Conservation (phyloP, 345 rosid species). For the Ricinus communis region DNA sequence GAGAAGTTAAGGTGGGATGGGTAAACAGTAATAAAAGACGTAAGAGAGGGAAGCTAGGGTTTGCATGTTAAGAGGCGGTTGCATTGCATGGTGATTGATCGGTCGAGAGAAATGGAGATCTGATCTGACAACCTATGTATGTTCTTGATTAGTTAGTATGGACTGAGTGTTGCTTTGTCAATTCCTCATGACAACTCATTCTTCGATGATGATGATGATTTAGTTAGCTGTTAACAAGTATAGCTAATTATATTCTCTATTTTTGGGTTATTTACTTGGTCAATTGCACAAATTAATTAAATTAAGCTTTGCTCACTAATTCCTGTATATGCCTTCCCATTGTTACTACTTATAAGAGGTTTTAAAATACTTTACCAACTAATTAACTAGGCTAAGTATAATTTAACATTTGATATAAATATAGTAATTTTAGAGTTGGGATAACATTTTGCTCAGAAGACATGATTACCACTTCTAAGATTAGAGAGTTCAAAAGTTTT, state of each 20-base stretch:
- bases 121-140: not conserved
- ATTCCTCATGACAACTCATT: slow-evolving; percentile 3
- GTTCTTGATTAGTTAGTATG: not conserved
- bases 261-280: not conserved
- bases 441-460: too few species aligned
- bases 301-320: too few species aligned
- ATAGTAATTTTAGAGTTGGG: too few species aligned
- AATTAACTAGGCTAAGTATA: too few species aligned
- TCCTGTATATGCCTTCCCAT: too few species aligned
- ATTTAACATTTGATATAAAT: too few species aligned
- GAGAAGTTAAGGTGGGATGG: slow-evolving; percentile 1
- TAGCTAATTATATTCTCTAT: too few species aligned
- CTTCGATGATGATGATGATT: not conserved
- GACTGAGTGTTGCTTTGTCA: not conserved
- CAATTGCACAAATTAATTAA: not conserved
- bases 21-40: not conserved
- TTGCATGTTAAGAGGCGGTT: slow-evolving; percentile 11
- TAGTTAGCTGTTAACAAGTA: too few species aligned
- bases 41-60: not conserved
- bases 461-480: too few species aligned
- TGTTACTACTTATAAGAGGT: too few species aligned
- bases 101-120: not conserved
- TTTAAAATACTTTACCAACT: too few species aligned
- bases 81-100: not conserved
- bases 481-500: too few species aligned